Percentiles rank a stretch among this genome's conserved stretches.
These are phyloP conservation scores for Solanum corneliomulleri DNA, from an alignment of 257 asterid genomes.

Conservation along the genomic window DNA sequence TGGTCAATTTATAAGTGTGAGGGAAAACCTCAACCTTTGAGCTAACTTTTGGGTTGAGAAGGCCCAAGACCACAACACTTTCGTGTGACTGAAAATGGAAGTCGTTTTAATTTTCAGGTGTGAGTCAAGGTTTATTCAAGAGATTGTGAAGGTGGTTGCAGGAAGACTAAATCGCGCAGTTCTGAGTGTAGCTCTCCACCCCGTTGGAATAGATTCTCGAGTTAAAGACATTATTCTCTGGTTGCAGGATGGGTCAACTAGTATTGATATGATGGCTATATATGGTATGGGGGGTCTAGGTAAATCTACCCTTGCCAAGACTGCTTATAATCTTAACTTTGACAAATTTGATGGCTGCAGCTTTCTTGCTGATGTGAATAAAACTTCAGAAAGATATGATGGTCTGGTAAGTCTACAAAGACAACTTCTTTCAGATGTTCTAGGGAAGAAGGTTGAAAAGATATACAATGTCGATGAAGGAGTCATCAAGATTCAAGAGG, in stretches of 20 bases:
- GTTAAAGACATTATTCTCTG: slow-evolving; percentile 1
- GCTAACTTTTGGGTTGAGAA: no score
- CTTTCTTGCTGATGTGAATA: slow-evolving; percentile 4
- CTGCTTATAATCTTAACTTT: neutral
- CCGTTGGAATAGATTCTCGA: slow-evolving; percentile 4
- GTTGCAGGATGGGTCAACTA: neutral
- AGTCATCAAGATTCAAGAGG: neutral
- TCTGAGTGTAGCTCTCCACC: neutral
- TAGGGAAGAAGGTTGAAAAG: neutral
- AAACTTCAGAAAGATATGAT: neutral
- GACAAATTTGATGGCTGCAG: slow-evolving; percentile 1
- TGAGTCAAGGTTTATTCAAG: slow-evolving; percentile 5
- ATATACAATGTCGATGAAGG: slow-evolving; percentile 1
- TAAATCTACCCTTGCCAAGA: slow-evolving; percentile 2
- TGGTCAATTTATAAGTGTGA: no score
- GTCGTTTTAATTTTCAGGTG: neutral
- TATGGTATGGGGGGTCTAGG: slow-evolving; percentile 10
- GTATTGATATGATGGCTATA: neutral
- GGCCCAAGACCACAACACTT: no score
- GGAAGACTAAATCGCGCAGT: neutral
- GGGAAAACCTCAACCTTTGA: no score
- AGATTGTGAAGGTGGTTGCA: slow-evolving; percentile 2
- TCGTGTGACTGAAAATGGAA: neutral
- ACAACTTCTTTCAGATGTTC: slow-evolving; percentile 3
- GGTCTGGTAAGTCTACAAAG: slow-evolving; percentile 4